Percentiles rank a stretch among this genome's conserved stretches.
phyloP scores from a whole-genome alignment of 768 basidiomycete genomes.

The Rhizopogon vulgaris region DNA sequence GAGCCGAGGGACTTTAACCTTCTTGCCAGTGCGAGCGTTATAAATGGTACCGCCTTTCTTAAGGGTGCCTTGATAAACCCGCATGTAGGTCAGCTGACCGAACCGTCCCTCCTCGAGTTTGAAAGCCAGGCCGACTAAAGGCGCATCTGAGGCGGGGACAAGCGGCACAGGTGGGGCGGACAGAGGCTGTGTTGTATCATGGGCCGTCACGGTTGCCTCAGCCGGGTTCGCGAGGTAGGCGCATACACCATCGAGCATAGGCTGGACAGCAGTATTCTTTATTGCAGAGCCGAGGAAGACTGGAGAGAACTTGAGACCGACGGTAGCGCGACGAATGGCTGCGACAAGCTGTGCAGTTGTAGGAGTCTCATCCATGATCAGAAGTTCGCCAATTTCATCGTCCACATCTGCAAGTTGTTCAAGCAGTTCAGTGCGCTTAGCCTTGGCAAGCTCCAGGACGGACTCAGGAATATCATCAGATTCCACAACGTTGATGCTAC shows the following conservation, averaged over 20 bases:
- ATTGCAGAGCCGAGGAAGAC: slow-evolving; percentile 97
- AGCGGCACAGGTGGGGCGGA: slow-evolving; percentile 68
- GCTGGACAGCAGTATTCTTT: slow-evolving; percentile 95
- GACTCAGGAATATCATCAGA: slow-evolving; percentile 83
- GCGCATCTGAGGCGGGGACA: slow-evolving; percentile 76
- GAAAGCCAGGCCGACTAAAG: slow-evolving; percentile 92
- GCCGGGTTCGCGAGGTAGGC: slow-evolving; percentile 89
- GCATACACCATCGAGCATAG: slow-evolving; percentile 91
- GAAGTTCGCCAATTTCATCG: slow-evolving; percentile 87
- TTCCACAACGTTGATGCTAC: slow-evolving; percentile 70
- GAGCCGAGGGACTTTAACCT: slow-evolving; percentile 91
- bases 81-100: slow-evolving; percentile 96
- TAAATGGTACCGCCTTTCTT: slow-evolving; percentile 81
- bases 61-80: slow-evolving; percentile 93
- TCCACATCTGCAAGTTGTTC: slow-evolving; percentile 96
- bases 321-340: slow-evolving; percentile 87
- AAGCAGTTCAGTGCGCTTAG: slow-evolving; percentile 86
- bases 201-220: slow-evolving; percentile 72
- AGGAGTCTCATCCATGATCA: slow-evolving; percentile 80
- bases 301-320: slow-evolving; percentile 86
- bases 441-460: slow-evolving; percentile 65
- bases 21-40: slow-evolving; percentile 94
- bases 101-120: slow-evolving; percentile 97
- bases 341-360: slow-evolving; percentile 65
- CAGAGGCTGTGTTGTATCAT: slow-evolving; percentile 69